Evolutionary conservation across 2,329 filamentous ascomycete species (phyloP).

Genomic region (Phyllosticta citrichinensis): DNA sequence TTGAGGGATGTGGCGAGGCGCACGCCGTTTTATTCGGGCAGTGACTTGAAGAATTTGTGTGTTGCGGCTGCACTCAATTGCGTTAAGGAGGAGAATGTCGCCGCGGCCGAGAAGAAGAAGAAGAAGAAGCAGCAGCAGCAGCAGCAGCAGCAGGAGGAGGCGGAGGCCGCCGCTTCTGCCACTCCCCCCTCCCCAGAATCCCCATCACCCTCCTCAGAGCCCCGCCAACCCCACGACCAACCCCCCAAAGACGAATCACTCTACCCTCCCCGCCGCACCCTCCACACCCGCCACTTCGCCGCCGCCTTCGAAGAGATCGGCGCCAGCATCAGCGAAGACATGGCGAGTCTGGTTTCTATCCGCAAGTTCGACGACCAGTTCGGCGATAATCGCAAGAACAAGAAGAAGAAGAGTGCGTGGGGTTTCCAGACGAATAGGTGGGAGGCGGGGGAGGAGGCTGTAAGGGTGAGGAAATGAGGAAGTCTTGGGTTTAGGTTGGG

Average conservation of each 20-base stretch:
- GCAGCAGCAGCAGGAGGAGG: neutral
- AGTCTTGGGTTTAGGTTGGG: too few relatives aligned
- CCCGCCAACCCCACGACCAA: too few relatives aligned
- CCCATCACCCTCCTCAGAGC: neutral
- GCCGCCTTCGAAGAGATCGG: slow-evolving; percentile 80
- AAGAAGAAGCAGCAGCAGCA: too few relatives aligned
- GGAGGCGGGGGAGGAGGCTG: slow-evolving; percentile 22
- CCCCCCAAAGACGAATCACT: neutral
- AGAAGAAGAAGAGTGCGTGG: slow-evolving; percentile 41
- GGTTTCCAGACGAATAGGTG: slow-evolving; percentile 34
- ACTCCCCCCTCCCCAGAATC: neutral
- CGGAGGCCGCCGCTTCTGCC: neutral
- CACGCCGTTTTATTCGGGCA: slow-evolving; percentile 72
- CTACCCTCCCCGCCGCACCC: slow-evolving; percentile 41
- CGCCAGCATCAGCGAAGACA: slow-evolving; percentile 88
- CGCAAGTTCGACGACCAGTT: slow-evolving; percentile 94
- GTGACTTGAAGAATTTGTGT: slow-evolving; percentile 72
- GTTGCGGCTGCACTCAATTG: slow-evolving; percentile 72
- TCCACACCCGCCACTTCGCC: slow-evolving; percentile 67
- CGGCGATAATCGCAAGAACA: slow-evolving; percentile 63
- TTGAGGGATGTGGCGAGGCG: slow-evolving; percentile 53
- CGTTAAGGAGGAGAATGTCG: slow-evolving; percentile 59
- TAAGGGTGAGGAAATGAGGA: slow-evolving; percentile 24
- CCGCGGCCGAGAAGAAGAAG: neutral
- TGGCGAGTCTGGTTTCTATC: slow-evolving; percentile 75